phyloP scores from a whole-genome alignment of 352 stramenopile genomes.

The Phytophthora podocarpi region DNA sequence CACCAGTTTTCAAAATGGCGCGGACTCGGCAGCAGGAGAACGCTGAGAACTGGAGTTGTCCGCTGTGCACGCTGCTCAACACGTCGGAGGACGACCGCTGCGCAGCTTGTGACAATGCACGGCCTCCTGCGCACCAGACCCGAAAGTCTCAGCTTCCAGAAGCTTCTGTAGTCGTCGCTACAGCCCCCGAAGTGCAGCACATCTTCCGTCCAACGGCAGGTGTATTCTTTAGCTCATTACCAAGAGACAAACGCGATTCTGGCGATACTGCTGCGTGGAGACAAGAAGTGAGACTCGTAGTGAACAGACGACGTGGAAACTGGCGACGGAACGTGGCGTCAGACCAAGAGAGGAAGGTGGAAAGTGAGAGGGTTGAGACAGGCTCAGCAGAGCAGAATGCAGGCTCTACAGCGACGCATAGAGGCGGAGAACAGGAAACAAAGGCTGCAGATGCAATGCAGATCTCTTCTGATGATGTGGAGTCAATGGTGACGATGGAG shows the following conservation, averaged over 20 bases:
- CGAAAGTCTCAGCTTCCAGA: conserved; percentile 5
- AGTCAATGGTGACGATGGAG: conserved; percentile 1
- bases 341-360: conserved; percentile 3
- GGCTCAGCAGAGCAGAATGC: neutral
- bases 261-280: conserved; percentile 22
- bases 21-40: conserved; percentile 14
- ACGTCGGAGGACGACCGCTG: conserved; percentile 47
- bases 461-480: neutral
- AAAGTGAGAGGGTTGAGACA: conserved; percentile 11
- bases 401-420: neutral
- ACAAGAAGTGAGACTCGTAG: conserved; percentile 37
- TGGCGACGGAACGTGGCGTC: neutral
- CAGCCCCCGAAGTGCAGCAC: conserved; percentile 10
- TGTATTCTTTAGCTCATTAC: conserved; percentile 51
- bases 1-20: conserved; percentile 37
- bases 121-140: conserved; percentile 13
- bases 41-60: conserved; percentile 61
- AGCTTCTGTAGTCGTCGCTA: neutral
- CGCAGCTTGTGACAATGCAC: conserved; percentile 55
- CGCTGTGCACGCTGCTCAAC: conserved; percentile 76
- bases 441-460: neutral
- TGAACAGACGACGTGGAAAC: conserved; percentile 38
- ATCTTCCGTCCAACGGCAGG: conserved; percentile 26
- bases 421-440: neutral
- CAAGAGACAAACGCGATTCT: neutral